phyloP scores from a whole-genome alignment of 495 filamentous ascomycete genomes.

The Hyaloscypha hepaticicola region DNA sequence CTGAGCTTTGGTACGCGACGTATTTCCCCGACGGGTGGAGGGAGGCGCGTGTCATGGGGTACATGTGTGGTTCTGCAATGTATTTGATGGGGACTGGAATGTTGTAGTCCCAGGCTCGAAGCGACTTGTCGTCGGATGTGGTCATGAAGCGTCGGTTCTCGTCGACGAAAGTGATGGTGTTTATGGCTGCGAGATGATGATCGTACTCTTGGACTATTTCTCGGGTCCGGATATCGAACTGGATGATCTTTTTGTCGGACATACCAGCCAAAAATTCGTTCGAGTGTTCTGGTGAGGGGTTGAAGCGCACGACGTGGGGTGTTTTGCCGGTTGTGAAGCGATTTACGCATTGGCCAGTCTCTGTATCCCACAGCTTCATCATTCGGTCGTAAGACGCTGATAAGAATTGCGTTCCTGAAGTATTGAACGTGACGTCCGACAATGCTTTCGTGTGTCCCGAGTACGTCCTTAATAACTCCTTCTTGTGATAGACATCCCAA shows the following conservation, averaged over 20 bases:
- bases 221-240: conserved; percentile 82
- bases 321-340: conserved; percentile 92
- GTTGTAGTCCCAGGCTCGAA: conserved; percentile 96
- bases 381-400: conserved; percentile 90
- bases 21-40: conserved; percentile 88
- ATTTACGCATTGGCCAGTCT: conserved; percentile 82
- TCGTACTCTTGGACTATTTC: conserved; percentile 96
- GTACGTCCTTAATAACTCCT: conserved; percentile 85
- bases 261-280: conserved; percentile 95
- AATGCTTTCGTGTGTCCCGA: conserved; percentile 87
- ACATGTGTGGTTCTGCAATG: conserved; percentile 97
- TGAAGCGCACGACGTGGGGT: conserved; percentile 92
- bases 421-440: conserved; percentile 86
- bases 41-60: conserved; percentile 76
- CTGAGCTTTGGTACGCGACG: conserved; percentile 85
- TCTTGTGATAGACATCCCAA: conserved; percentile 89
- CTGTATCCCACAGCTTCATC: conserved; percentile 98
- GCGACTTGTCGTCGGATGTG: conserved; percentile 92
- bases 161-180: conserved; percentile 96
- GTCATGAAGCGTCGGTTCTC: conserved; percentile 95
- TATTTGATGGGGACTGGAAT: conserved; percentile 79
- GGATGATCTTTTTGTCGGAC: conserved; percentile 98
- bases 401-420: conserved; percentile 79
- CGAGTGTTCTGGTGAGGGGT: conserved; percentile 69
- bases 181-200: conserved; percentile 94